Evolutionary conservation across 257 asterid species (phyloP).

Genomic region (Ilex asprella): DNA sequence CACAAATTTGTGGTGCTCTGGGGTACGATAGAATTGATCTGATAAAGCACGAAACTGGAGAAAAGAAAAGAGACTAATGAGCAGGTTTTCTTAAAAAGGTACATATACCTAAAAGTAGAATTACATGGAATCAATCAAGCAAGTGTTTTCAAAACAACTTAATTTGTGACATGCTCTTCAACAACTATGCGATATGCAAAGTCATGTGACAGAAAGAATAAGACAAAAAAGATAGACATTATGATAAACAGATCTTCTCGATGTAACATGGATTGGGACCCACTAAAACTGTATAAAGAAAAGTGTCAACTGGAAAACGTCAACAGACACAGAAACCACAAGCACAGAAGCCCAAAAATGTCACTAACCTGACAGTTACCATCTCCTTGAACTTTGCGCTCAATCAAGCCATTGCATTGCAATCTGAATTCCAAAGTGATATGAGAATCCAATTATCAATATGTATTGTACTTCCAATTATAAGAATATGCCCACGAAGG

Average conservation of each 20-base stretch:
- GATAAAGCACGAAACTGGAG: constrained; percentile 74
- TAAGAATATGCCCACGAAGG: too few relatives aligned
- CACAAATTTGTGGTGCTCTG: constrained; percentile 91
- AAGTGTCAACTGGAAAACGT: too few relatives aligned
- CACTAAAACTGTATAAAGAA: too few relatives aligned
- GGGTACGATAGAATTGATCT: constrained; percentile 83
- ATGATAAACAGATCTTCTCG: too few relatives aligned
- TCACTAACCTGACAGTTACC: constrained; percentile 92
- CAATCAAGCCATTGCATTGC: constrained; percentile 73
- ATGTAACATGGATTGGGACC: too few relatives aligned
- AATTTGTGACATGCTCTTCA: too few relatives aligned
- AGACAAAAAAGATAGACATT: too few relatives aligned
- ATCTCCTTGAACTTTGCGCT: constrained; percentile 92
- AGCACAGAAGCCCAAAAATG: background rate
- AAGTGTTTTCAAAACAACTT: too few relatives aligned
- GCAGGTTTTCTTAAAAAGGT: background rate
- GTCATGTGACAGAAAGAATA: too few relatives aligned
- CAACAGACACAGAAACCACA: too few relatives aligned
- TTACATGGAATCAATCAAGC: background rate
- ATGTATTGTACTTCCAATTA: too few relatives aligned
- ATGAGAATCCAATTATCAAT: constrained; percentile 12
- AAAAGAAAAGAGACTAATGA: constrained; percentile 1
- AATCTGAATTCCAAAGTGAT: constrained; percentile 50
- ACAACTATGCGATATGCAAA: too few relatives aligned
- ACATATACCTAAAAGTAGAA: background rate